phyloP scores from a whole-genome alignment of 2,329 filamentous ascomycete genomes.

The Microsporum audouinii region DNA sequence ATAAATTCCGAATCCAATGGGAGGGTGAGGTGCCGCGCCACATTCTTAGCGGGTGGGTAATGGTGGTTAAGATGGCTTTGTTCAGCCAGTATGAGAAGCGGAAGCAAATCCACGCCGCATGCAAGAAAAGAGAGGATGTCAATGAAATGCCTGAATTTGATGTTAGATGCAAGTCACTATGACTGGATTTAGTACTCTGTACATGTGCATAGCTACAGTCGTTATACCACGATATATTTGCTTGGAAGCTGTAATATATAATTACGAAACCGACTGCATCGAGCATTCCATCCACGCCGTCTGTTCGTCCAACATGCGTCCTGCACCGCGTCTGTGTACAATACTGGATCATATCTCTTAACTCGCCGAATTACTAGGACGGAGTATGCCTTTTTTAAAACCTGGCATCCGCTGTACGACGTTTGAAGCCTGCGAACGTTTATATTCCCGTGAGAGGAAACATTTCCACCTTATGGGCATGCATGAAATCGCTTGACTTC shows the following conservation, averaged over 20 bases:
- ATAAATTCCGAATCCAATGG: background rate
- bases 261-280: background rate
- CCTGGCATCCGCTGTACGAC: constrained; percentile 1
- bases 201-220: background rate
- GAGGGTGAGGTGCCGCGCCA: background rate
- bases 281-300: background rate
- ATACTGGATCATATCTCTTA: background rate
- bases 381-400: background rate
- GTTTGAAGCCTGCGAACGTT: background rate
- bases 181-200: background rate
- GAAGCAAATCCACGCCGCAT: background rate
- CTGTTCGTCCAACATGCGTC: background rate
- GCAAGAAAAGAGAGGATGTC: background rate
- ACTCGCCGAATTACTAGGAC: background rate
- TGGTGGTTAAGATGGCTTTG: background rate
- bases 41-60: background rate
- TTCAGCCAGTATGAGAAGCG: background rate
- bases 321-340: background rate
- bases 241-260: background rate
- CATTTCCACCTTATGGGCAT: background rate
- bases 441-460: background rate
- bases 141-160: background rate
- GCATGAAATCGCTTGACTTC: background rate
- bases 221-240: background rate
- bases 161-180: background rate